A percentile compares a stretch with the other conserved stretches of the same genome.
Evolutionary conservation across 148 eudicot species (phyloP).

Genomic region (Cornus kousa): DNA sequence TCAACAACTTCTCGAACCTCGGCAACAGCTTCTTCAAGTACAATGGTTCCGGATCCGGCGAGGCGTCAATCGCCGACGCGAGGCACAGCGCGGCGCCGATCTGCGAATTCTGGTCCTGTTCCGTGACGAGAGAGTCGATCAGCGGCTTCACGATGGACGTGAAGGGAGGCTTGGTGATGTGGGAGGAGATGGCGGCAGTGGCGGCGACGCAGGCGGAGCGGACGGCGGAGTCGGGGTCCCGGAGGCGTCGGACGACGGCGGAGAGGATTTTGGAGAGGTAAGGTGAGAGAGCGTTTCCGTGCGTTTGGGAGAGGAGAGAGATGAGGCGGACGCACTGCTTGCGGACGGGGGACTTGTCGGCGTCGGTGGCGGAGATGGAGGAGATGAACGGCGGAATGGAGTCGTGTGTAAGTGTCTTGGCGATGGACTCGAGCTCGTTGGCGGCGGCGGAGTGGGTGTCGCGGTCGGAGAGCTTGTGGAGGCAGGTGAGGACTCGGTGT

Average conservation of each 20-base stretch:
- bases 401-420: conserved; percentile 48
- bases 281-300: conserved; percentile 50
- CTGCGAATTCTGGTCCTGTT: conserved; percentile 70
- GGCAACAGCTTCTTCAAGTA: conserved; percentile 33
- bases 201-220: conserved; percentile 57
- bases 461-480: conserved; percentile 78
- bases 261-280: conserved; percentile 69
- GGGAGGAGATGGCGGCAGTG: conserved; percentile 33
- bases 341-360: conserved; percentile 69
- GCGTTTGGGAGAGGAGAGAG: conserved; percentile 48
- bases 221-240: conserved; percentile 73
- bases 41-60: conserved; percentile 42
- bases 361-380: conserved; percentile 76
- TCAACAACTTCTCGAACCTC: conserved; percentile 52
- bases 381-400: conserved; percentile 60
- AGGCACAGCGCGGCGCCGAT: conserved; percentile 75
- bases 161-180: conserved; percentile 49
- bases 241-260: conserved; percentile 63
- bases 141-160: conserved; percentile 50
- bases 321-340: conserved; percentile 61
- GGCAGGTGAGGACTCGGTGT: conserved; percentile 75
- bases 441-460: conserved; percentile 81
- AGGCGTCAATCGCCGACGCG: conserved; percentile 56
- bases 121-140: conserved; percentile 64
- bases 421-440: conserved; percentile 65